phyloP scores from a whole-genome alignment of 2,329 filamentous ascomycete genomes.

The Trichophyton mentagrophytes region DNA sequence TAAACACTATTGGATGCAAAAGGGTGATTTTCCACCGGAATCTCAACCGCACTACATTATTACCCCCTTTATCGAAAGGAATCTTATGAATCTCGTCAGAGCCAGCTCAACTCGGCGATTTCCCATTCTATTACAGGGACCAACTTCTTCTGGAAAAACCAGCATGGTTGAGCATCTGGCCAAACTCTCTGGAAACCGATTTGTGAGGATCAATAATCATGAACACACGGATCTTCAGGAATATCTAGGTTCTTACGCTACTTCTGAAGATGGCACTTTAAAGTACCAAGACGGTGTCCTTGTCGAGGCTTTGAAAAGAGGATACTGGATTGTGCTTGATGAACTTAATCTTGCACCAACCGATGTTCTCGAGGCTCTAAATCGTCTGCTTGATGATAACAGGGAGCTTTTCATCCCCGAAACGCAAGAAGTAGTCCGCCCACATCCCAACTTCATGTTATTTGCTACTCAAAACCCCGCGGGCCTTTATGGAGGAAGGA shows the following conservation, averaged over 20 bases:
- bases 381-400: slow-evolving; percentile 91
- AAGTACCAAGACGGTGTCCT: slow-evolving; percentile 87
- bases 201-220: slow-evolving; percentile 98
- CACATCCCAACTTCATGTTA: slow-evolving; percentile 90
- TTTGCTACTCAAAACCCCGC: slow-evolving; percentile 97
- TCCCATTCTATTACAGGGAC: slow-evolving; percentile 88
- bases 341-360: slow-evolving; percentile 95
- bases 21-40: slow-evolving; percentile 54
- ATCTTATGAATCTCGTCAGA: slow-evolving; percentile 84
- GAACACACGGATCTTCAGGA: slow-evolving; percentile 98
- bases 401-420: slow-evolving; percentile 90
- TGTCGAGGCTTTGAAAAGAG: slow-evolving; percentile 80
- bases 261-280: slow-evolving; percentile 69
- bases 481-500: slow-evolving; percentile 87
- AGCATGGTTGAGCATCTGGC: slow-evolving; percentile 99
- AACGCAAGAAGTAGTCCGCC: slow-evolving; percentile 84
- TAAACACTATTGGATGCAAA: slow-evolving; percentile 80
- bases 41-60: slow-evolving; percentile 87
- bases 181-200: slow-evolving; percentile 92
- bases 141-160: slow-evolving; percentile 94
- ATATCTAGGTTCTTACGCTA: slow-evolving; percentile 89
- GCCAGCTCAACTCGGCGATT: slow-evolving; percentile 86
- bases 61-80: slow-evolving; percentile 86
- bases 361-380: slow-evolving; percentile 90
- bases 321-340: slow-evolving; percentile 96